Evolutionary conservation across 1,139 yeast genomes (phyloP), one percentile per base, ranked within the genome.

Genomic region (Candida sp.): DNA sequence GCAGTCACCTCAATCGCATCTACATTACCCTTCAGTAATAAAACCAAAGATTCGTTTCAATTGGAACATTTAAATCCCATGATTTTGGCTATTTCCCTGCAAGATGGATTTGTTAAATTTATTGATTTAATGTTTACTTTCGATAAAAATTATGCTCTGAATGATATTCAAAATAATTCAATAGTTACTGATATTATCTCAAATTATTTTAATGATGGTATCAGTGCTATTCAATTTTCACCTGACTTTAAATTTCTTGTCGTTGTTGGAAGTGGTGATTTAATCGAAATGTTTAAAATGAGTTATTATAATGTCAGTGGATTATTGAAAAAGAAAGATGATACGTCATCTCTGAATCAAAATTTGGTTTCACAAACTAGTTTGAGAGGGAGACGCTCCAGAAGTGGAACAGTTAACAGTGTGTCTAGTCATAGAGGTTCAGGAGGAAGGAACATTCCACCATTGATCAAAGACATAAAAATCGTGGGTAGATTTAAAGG

Each of bases 201-300:
- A 5, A 77, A 86, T 40, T 84, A 82, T 55, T 87, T 82, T 52
- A 66, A 63, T 56, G 88, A 84, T 35, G 90, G 91, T 0, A 64
- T 85, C 12, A 62, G 78, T 33, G 75, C 79, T 49, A 61, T 79
- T 12, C 70, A 74, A 37, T 80, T 86, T 58, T 81, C 90, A 0
- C 80, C 79, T 0, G 95, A 87, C 55, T 83, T 79, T 36, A 75
- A 75, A 51, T 86, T 81, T 54, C 62, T 87, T 29, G 72, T 77
- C 30, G 61, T 76, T 8, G 81, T 77, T 11, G 84, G 84, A 0
- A 76, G 73, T 45, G 85, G 82, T 23, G 86, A 81, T 52, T 73
- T 68, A 66, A 83, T 67, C 61, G 87, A 69, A 60, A 62, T 79
- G 9, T 80, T 74, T 54, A 77, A 76, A 50, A 60, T 80, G 61